Base-by-base conservation (phyloP, 139 green algal genomes). In the Volvox reticuliferus region DNA sequence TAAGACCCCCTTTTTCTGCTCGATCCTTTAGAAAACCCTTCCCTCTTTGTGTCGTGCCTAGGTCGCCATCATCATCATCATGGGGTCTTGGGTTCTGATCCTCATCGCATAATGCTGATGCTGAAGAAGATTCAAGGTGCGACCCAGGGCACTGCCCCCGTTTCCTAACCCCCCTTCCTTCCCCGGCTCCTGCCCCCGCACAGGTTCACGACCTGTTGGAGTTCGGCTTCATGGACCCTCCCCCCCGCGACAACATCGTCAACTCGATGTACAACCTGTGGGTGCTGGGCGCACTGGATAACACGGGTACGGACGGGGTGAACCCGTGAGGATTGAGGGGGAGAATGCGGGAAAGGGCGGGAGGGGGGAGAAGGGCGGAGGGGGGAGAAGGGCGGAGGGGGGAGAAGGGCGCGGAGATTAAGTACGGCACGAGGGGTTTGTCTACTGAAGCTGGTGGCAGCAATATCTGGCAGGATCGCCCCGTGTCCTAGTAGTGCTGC, bases 161-260 rank as follows among this genome's bases (percentile, higher is more conserved):
- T 19, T 9, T 18, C 83, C 18, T 36, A 22, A 17, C 63, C 36
- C 75, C 68, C 17, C 84, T 82, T 1, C 35, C 26, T 12, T 28
- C 1, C 33, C 28, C 30, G 65, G 5, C 33, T 12, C 76, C 77
- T 32, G 18, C 1, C 24, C 50, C 32, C 24, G 33, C 19, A 24
- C 84, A 94, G 82, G 97, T 99, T 33, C 95, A 99, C 89, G 97
- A 99, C 94, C 93, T 99, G 87, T 94, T 99, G 91, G 93, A 98
- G 67, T 99, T 99, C 93, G 97, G 97, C 86, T 99, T 99, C 95
- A 99, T 99, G 98, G 97, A 99, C 94, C 97, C 97, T 0, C 93
- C 94, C 17, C 95, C 94, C 2, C 93, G 97, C 91, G 98, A 99
- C 71, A 99, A 99, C 95, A 99, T 99, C 89, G 94, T 98, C 67